These are phyloP conservation scores for Cryptococcus floricola DNA, from an alignment of 1,284 basidiomycete species.

Conservation along the genomic window DNA sequence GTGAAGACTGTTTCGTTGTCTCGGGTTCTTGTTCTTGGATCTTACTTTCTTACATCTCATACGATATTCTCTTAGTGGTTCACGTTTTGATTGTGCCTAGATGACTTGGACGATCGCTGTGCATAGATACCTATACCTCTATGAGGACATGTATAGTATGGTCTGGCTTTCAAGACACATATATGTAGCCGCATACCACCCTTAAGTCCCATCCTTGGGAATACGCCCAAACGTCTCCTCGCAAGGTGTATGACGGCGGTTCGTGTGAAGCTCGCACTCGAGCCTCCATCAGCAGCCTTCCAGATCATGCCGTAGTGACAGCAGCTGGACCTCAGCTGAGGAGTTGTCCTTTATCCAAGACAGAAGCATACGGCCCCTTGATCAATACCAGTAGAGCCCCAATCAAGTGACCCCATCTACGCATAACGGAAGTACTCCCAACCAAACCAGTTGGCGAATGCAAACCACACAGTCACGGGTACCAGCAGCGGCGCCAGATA, in stretches of 20 bases:
- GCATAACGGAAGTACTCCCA: constrained; percentile 92
- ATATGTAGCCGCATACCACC: no score
- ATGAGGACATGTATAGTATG: background rate
- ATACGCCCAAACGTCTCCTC: no score
- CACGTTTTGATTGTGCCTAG: background rate
- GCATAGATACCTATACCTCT: background rate
- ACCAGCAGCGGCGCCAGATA: constrained; percentile 75
- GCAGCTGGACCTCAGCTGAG: no score
- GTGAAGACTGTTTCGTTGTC: background rate
- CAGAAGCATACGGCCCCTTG: no score
- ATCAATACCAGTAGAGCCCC: background rate
- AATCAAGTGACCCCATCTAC: constrained; percentile 27
- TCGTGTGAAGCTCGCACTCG: no score
- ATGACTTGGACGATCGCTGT: background rate
- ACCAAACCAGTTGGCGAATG: constrained; percentile 94
- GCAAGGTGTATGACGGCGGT: no score
- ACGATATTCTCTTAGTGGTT: background rate
- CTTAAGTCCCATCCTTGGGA: background rate
- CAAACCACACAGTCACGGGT: constrained; percentile 76
- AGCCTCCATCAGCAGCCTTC: no score
- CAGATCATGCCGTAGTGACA: no score
- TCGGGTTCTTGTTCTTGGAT: background rate
- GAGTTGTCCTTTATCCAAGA: no score
- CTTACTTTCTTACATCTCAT: background rate
- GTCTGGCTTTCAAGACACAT: no score